phyloP scores from a whole-genome alignment of 306 rosid genomes.

The Hippophae rhamnoides region DNA sequence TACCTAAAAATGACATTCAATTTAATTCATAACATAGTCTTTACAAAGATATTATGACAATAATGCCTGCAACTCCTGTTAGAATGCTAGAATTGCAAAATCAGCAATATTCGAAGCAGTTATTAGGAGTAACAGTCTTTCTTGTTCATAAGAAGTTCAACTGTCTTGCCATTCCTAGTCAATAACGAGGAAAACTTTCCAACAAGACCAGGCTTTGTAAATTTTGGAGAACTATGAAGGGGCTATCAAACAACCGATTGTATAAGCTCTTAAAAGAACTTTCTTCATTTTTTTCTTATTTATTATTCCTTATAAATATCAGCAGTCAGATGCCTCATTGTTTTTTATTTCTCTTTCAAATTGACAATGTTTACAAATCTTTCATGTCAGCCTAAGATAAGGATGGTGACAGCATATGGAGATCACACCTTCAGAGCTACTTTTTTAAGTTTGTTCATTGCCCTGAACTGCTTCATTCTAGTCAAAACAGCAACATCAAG shows the following conservation, averaged over 20 bases:
- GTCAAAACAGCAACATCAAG: constrained; percentile 85
- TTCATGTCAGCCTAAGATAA: constrained; percentile 1
- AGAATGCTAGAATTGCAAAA: neutral
- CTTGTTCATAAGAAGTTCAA: neutral
- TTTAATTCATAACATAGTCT: neutral
- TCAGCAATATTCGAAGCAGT: neutral
- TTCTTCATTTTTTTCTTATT: no score
- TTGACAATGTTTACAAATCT: constrained; percentile 1
- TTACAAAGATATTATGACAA: neutral
- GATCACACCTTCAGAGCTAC: constrained; percentile 77
- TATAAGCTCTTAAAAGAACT: neutral
- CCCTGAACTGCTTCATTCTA: constrained; percentile 95
- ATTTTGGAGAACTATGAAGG: no score
- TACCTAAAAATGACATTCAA: constrained; percentile 39
- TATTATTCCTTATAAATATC: neutral
- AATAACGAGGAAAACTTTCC: no score
- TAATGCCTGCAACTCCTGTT: neutral
- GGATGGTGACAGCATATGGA: constrained; percentile 4
- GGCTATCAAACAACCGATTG: no score
- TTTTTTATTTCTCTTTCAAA: neutral
- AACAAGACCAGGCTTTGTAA: no score
- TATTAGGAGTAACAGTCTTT: neutral
- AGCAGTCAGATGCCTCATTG: neutral
- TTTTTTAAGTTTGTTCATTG: constrained; percentile 97
- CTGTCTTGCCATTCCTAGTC: neutral